These are phyloP conservation scores for Aspergillus uvarum DNA, from an alignment of 2,329 filamentous ascomycete species.

Conservation along the genomic window DNA sequence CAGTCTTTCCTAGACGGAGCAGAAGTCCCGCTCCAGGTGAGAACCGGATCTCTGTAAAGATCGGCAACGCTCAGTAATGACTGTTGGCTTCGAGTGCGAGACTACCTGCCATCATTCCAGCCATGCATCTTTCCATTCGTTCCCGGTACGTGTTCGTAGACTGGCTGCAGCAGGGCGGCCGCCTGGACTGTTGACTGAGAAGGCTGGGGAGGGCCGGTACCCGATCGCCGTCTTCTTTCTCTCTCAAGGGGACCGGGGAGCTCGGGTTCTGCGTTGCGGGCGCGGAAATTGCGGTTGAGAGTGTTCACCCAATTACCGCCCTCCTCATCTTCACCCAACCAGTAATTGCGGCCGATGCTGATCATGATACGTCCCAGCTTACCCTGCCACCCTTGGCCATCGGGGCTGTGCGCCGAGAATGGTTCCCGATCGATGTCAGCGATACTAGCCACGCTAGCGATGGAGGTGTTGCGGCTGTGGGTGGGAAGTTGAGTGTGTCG, in stretches of 20 bases:
- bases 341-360: constrained; percentile 71
- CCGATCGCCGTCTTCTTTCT: constrained; percentile 61
- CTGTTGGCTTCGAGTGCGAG: neutral
- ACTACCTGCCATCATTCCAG: constrained; percentile 33
- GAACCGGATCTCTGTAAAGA: neutral
- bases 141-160: constrained; percentile 29
- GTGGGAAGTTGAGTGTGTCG: constrained; percentile 41
- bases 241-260: constrained; percentile 50
- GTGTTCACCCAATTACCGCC: constrained; percentile 65
- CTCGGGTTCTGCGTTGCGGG: constrained; percentile 44
- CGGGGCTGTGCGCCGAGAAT: constrained; percentile 68
- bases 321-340: constrained; percentile 67
- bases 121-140: constrained; percentile 41
- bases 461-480: constrained; percentile 45
- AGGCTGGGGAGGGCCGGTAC: constrained; percentile 56
- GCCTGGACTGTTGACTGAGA: constrained; percentile 39
- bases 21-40: neutral
- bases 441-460: constrained; percentile 50
- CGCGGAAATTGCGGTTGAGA: constrained; percentile 61
- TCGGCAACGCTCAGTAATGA: neutral
- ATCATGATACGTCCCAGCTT: constrained; percentile 78
- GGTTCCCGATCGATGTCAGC: constrained; percentile 59
- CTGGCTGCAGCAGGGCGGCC: constrained; percentile 35
- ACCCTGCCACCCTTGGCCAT: constrained; percentile 77
- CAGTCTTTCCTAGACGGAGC: neutral